Evolutionary conservation across 2,329 filamentous ascomycete species (phyloP), one percentile per base, ranked within the genome.

Genomic region (Trichoderma guizhouense): DNA sequence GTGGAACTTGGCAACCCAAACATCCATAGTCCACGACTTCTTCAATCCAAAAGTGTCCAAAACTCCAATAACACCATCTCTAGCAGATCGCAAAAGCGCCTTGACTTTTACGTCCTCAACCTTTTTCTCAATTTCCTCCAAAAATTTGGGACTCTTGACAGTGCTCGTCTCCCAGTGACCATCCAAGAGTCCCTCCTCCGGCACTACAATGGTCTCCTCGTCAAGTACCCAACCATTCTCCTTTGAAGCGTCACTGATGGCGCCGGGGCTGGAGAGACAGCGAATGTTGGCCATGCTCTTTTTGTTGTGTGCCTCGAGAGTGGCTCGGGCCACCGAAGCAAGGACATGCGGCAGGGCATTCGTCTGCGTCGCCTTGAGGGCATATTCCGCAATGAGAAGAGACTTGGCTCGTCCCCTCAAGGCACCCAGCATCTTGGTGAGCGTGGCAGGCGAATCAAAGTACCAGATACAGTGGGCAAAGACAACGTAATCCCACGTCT

Each of bases 391-490:
- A 3, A 79, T 30, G 18, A 76, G 72, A 5, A 79, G 67, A 26
- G 55, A 47, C 26, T 57, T 72, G 6, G 71, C 75, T 9, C 76
- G 77, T 14, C 74, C 73, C 51, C 70, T 73, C 28, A 79, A 67
- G 6, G 75, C 73, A 6, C 58, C 51, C 7, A 79, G 71, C 18
- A 77, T 78, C 14, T 53, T 65, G 3, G 57, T 71, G 14, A 79
- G 78, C 12, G 79, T 74, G 0, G 75, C 73, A 0, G 81, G 81
- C 1, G 81, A 81, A 18, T 79, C 74, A 74, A 89, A 88, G 76
- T 89, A 89, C 84, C 85, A 89, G 32, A 87, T 80, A 74, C 81
- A 84, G 76, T 89, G 87, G 21, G 80, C 80, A 43, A 89, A 79
- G 3, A 89, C 83, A 2, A 83, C 81, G 26, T 80, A 82, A 72